These are phyloP conservation scores for Aegle marmelos DNA, from an alignment of 345 rosid genomes.

Conservation along the genomic window DNA sequence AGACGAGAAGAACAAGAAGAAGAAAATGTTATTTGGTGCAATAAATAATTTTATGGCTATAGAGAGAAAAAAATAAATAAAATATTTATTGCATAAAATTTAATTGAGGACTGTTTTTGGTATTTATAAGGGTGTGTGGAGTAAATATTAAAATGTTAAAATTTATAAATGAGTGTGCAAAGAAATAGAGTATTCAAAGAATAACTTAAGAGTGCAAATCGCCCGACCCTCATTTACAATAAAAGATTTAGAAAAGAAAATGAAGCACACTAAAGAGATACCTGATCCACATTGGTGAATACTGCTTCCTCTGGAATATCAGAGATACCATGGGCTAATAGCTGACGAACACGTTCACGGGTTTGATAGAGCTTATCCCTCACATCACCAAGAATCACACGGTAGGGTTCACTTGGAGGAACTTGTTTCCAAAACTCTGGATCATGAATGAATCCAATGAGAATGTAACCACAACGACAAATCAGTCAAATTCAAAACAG, in stretches of 20 bases:
- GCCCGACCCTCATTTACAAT: no score
- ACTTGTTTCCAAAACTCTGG: constrained; percentile 82
- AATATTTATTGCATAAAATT: no score
- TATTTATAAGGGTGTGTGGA: no score
- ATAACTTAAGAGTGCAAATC: no score
- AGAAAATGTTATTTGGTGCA: no score
- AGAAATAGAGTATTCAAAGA: no score
- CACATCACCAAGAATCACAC: constrained; percentile 66
- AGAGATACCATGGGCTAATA: constrained; percentile 45
- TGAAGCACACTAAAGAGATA: not conserved
- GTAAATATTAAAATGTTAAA: no score
- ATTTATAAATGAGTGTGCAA: no score
- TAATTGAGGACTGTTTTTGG: no score
- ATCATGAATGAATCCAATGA: constrained; percentile 8
- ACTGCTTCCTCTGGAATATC: constrained; percentile 61
- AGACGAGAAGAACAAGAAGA: no score
- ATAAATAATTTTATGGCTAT: no score
- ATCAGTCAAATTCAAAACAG: not conserved
- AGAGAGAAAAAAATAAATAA: no score
- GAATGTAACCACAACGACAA: not conserved
- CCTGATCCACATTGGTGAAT: constrained; percentile 57
- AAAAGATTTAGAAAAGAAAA: not conserved
- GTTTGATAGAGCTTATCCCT: constrained; percentile 64
- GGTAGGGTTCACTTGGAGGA: constrained; percentile 61
- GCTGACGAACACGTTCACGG: constrained; percentile 62